Base-by-base conservation (phyloP, 2,329 filamentous ascomycete species). In the Hypoxylon sp. region DNA sequence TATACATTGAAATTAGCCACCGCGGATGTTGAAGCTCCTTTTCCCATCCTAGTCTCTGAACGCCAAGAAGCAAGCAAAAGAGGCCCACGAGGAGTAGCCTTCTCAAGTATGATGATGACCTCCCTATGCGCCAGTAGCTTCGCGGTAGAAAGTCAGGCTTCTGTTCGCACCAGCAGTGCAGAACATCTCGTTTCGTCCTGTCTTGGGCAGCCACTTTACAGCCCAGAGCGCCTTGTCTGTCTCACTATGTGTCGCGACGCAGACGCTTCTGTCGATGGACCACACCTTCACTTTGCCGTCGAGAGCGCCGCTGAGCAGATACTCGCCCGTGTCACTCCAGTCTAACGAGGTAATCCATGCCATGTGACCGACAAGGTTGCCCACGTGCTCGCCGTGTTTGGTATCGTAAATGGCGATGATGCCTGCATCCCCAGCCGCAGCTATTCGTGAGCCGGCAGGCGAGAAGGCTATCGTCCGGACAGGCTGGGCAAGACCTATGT, bases 201-300 rank as follows among this genome's bases (percentile, higher is more conserved):
- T 83, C 77, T 90, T 92, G 9, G 90, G 90, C 58, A 96, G 75
- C 92, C 92, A 96, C 69, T 86, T 88, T 23, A 93, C 91, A 51
- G 86, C 85, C 90, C 93, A 97, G 2, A 98, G 72, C 0, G 88
- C 84, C 75, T 90, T 90, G 63, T 94, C 93, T 4, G 91, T 92
- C 78, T 98, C 93, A 55, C 89, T 93, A 72, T 97, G 92, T 8
- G 95, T 99, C 10, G 94, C 92, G 40, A 99, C 95, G 72, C 95
- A 98, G 3, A 83, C 82, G 54, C 87, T 84, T 27, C 88, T 85
- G 68, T 97, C 92, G 57, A 97, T 85, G 24, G 91, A 94, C 95
- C 95, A 99, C 24, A 98, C 90, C 76, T 97, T 97, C 59, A 90
- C 91, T 75, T 96, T 97, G 31, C 95, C 94, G 71, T 98, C 93